phyloP scores from a whole-genome alignment of 352 stramenopile genomes.

The Phytophthora pluvialis region DNA sequence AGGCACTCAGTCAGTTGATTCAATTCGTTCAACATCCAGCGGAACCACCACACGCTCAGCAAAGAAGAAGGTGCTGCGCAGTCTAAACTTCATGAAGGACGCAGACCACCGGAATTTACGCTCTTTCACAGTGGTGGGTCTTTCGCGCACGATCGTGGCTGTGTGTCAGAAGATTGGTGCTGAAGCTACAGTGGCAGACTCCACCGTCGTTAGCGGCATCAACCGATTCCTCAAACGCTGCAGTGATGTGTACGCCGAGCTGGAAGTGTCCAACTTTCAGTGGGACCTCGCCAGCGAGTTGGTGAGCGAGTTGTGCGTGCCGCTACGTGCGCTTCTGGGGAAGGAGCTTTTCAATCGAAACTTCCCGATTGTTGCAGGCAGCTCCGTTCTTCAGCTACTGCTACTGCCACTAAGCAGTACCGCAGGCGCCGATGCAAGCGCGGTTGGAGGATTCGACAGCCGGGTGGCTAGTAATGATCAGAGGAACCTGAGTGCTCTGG shows the following conservation, averaged over 20 bases:
- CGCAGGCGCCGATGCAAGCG: constrained; percentile 16
- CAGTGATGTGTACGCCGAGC: constrained; percentile 70
- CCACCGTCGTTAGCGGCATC: constrained; percentile 48
- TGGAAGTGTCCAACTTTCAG: constrained; percentile 83
- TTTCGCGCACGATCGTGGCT: constrained; percentile 65
- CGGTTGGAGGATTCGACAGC: constrained; percentile 9
- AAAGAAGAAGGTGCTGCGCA: constrained; percentile 54
- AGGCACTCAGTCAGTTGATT: constrained; percentile 8
- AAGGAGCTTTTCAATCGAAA: constrained; percentile 57
- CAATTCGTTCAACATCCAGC: constrained; percentile 18
- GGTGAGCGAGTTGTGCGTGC: constrained; percentile 70
- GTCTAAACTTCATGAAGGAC: constrained; percentile 54
- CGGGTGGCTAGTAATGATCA: constrained; percentile 18
- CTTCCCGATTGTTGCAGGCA: constrained; percentile 61
- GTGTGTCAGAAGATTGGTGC: constrained; percentile 69
- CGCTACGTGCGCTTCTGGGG: constrained; percentile 60
- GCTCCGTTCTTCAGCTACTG: constrained; percentile 72
- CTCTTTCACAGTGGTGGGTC: constrained; percentile 68
- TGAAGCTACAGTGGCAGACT: constrained; percentile 47
- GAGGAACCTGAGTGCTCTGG: constrained; percentile 40
- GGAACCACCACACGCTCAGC: constrained; percentile 11
- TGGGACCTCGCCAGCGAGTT: constrained; percentile 79
- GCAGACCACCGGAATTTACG: constrained; percentile 56
- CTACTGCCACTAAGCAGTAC: constrained; percentile 54
- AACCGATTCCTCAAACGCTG: constrained; percentile 74